These are phyloP conservation scores for Candida parachauliodes DNA, from an alignment of 805 yeast genomes.

Conservation along the genomic window DNA sequence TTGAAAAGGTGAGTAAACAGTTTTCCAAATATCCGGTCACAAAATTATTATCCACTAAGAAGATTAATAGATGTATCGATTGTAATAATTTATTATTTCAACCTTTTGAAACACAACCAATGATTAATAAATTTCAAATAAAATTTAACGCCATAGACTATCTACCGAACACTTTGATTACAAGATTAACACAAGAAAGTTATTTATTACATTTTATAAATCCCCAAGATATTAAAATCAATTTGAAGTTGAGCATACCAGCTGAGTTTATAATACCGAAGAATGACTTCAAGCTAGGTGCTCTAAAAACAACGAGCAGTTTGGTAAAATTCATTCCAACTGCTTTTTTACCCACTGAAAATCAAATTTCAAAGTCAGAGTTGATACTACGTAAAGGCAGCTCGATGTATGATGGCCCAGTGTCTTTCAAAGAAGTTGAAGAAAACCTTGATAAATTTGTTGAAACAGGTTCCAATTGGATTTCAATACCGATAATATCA, in stretches of 20 bases:
- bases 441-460: slow-evolving; percentile 16
- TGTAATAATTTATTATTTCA: slow-evolving; percentile 25
- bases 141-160: slow-evolving; percentile 33
- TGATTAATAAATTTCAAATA: slow-evolving; percentile 22
- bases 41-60: slow-evolving; percentile 21
- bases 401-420: slow-evolving; percentile 9
- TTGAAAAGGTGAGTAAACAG: neutral
- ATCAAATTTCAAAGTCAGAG: slow-evolving; percentile 30
- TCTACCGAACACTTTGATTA: slow-evolving; percentile 25
- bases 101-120: slow-evolving; percentile 23
- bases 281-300: slow-evolving; percentile 18
- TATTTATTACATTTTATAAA: slow-evolving; percentile 29
- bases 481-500: slow-evolving; percentile 28
- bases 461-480: slow-evolving; percentile 32
- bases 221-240: slow-evolving; percentile 22
- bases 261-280: slow-evolving; percentile 19
- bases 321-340: slow-evolving; percentile 34
- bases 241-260: slow-evolving; percentile 5
- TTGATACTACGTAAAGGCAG: slow-evolving; percentile 12
- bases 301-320: slow-evolving; percentile 17
- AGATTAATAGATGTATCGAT: slow-evolving; percentile 22
- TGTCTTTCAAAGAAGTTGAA: slow-evolving; percentile 11
- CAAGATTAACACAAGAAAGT: slow-evolving; percentile 13
- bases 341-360: slow-evolving; percentile 24
- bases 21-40: slow-evolving; percentile 19